Conservation (phyloP, 176 grass and related monocot species). For the Oryza australiensis region DNA sequence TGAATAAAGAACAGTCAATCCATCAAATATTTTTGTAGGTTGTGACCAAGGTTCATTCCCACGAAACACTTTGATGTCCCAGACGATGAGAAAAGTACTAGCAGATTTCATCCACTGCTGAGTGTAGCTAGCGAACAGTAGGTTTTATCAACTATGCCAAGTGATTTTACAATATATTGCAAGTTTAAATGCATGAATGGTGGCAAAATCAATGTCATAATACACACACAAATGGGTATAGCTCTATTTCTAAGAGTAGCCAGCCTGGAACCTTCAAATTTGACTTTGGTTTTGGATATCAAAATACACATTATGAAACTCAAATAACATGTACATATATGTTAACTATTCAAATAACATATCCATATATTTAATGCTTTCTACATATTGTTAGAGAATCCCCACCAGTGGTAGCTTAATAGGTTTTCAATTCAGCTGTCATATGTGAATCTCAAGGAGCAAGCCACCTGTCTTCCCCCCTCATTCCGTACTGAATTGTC, state of each 20-base stretch:
- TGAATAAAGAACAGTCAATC: not conserved
- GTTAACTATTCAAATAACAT: not conserved
- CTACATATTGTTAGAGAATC: not conserved
- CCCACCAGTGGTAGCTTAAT: not conserved
- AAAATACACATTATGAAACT: constrained; percentile 11
- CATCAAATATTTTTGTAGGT: constrained; percentile 14
- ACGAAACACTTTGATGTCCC: not conserved
- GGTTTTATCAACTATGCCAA: not conserved
- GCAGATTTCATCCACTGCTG: not conserved
- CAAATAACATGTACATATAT: not conserved
- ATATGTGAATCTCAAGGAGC: not conserved
- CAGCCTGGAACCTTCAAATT: constrained; percentile 1
- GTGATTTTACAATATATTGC: not conserved
- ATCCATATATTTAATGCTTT: not conserved
- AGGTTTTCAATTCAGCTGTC: not conserved
- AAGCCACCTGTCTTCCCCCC: not conserved
- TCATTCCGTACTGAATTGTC: not conserved
- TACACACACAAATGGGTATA: not conserved
- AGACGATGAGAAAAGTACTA: constrained; percentile 4
- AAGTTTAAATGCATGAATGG: not conserved
- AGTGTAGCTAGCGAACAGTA: not conserved
- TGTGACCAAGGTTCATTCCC: not conserved
- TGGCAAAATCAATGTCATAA: not conserved
- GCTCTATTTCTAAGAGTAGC: not conserved
- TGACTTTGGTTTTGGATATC: not conserved